Evolutionary conservation across 495 filamentous ascomycete species (phyloP), one percentile per base, ranked within the genome.

Genomic region (Penicillium desertorum): DNA sequence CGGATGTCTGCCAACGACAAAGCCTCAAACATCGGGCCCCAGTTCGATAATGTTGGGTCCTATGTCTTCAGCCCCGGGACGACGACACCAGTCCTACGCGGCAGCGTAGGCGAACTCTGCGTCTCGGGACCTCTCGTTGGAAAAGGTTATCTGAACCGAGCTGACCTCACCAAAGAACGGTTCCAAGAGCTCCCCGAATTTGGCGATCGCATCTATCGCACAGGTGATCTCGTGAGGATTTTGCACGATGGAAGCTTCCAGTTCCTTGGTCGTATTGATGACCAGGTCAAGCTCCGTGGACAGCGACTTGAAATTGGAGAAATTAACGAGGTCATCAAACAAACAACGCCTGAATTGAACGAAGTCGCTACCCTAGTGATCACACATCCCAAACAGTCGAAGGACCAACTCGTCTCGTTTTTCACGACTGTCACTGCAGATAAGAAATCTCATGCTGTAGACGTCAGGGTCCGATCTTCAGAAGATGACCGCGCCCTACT

Each of bases 91-190:
- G 88, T 92, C 8, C 70, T 92, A 6, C 79, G 85, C n/a, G 92
- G 92, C 6, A 87, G 82, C 8, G 78, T 93, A 32, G 92, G 92
- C 20, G 92, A 97, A 66, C 82, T 97, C 5, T 96, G 91, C 62
- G 85, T 96, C 30, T 88, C 88, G 5, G 92, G 92, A 0, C 88
- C 86, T 56, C 77, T 97, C 5, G 91, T 97, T 32, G 92, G 88
- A 7, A 91, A 87, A 61, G 92, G 92, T 0, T 97, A 97, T 62
- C 77, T 94, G 39, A 92, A 92, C 42, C 80, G 90, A 4, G 79
- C 83, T 3, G 83, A 91, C 30, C 73, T 76, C 20, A 74, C 71
- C 8, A 58, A 59, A 34, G 66, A 67, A 43, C 72, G 76, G 16
- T 80, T 79, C 54, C 65, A 73, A 20, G 63, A 61, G 6, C 62